Evolutionary conservation across 2,329 filamentous ascomycete species (phyloP).

Genomic region (Beauveria rudraprayagi): DNA sequence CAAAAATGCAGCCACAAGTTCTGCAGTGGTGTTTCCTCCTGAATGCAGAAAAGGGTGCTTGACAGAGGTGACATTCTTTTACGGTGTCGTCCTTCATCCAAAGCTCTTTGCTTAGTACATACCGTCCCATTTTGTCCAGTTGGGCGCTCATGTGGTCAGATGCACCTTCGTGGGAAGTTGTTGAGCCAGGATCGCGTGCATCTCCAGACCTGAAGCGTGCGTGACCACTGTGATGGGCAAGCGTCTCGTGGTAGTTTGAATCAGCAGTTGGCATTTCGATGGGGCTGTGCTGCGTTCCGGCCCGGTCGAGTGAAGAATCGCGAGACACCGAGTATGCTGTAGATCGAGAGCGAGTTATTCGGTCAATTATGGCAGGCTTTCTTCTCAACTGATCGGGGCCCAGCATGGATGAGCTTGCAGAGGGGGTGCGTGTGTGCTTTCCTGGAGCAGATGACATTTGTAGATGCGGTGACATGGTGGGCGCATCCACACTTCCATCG

Average conservation of each 20-base stretch:
- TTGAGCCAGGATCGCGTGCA: conserved; percentile 48
- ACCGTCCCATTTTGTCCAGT: conserved; percentile 68
- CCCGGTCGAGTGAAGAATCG: conserved; percentile 51
- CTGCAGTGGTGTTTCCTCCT: conserved; percentile 94
- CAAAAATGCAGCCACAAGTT: conserved; percentile 96
- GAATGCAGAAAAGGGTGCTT: conserved; percentile 85
- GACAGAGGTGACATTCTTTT: conserved; percentile 92
- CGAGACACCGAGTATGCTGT: conserved; percentile 40
- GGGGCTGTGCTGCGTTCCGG: conserved; percentile 44
- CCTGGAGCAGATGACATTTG: conserved; percentile 27
- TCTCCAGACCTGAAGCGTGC: conserved; percentile 38
- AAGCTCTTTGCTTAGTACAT: conserved; percentile 88
- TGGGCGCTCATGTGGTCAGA: conserved; percentile 52
- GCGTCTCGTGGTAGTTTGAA: conserved; percentile 49
- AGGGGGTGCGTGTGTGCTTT: conserved; percentile 26
- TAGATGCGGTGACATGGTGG: conserved; percentile 19
- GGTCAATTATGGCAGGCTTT: conserved; percentile 45
- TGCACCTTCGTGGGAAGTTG: conserved; percentile 43
- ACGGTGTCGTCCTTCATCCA: conserved; percentile 99
- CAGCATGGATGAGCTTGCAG: conserved; percentile 27
- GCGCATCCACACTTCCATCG: conserved; percentile 36
- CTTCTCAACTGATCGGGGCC: conserved; percentile 32
- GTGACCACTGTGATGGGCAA: conserved; percentile 37
- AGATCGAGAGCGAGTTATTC: conserved; percentile 41
- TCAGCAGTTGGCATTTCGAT: conserved; percentile 52